These are phyloP conservation scores for Nidula niveotomentosa DNA, from an alignment of 1,284 basidiomycete genomes.

Conservation along the genomic window DNA sequence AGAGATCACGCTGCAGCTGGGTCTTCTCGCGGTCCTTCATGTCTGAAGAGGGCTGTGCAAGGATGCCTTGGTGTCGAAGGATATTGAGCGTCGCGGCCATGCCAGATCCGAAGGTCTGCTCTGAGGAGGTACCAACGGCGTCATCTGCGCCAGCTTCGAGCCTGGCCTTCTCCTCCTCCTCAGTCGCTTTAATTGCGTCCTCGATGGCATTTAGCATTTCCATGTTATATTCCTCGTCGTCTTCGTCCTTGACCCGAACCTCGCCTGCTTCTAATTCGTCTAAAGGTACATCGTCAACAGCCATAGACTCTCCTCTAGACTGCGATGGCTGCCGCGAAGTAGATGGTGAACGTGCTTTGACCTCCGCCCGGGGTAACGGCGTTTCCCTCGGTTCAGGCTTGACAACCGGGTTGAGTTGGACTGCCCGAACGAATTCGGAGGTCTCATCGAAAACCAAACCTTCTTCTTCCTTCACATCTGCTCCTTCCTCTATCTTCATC, in stretches of 20 bases:
- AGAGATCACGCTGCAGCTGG: constrained; percentile 86
- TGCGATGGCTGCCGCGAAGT: constrained; percentile 21
- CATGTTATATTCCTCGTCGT: constrained; percentile 64
- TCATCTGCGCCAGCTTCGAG: constrained; percentile 29
- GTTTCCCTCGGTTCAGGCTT: constrained; percentile 53
- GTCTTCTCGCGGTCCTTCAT: constrained; percentile 78
- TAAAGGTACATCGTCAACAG: constrained; percentile 58
- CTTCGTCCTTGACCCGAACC: constrained; percentile 75
- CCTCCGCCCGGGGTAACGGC: constrained; percentile 26
- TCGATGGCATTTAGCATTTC: constrained; percentile 77
- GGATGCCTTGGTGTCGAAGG: constrained; percentile 89
- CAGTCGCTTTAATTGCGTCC: constrained; percentile 57
- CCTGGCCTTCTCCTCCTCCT: constrained; percentile 47
- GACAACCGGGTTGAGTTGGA: constrained; percentile 64
- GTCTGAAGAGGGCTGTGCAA: constrained; percentile 68
- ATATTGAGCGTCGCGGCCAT: constrained; percentile 89
- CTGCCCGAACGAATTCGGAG: constrained; percentile 93
- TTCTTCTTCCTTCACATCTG: constrained; percentile 42
- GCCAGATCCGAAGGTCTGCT: constrained; percentile 77
- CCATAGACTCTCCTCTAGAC: constrained; percentile 55
- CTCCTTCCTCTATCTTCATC: constrained; percentile 62
- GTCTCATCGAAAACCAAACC: constrained; percentile 95
- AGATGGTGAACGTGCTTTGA: constrained; percentile 27
- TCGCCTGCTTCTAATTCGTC: constrained; percentile 83
- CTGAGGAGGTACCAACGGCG: constrained; percentile 62